Evolutionary conservation across 2,329 filamentous ascomycete genomes (phyloP).

Genomic region (Colletotrichum melonis): DNA sequence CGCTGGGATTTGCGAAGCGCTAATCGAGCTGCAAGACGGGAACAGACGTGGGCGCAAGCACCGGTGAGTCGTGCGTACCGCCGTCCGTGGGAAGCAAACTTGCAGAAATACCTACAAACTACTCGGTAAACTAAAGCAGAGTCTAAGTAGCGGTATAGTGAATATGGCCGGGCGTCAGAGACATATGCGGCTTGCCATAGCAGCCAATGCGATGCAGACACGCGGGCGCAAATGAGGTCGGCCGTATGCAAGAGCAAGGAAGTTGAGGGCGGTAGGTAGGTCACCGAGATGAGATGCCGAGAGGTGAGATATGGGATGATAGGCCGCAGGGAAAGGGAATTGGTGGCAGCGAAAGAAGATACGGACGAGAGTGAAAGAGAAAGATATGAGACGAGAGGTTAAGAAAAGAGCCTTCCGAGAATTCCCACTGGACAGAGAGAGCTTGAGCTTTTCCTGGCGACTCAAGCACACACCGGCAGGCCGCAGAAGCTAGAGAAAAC

Average conservation of each 20-base stretch:
- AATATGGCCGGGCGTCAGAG: slow-evolving; percentile 35
- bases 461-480: slow-evolving; percentile 36
- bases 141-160: slow-evolving; percentile 26
- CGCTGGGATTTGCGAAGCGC: slow-evolving; percentile 34
- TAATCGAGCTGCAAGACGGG: slow-evolving; percentile 27
- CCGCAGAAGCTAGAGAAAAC: neutral
- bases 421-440: neutral
- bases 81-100: slow-evolving; percentile 19
- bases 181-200: slow-evolving; percentile 38
- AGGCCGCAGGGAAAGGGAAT: neutral
- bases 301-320: slow-evolving; percentile 3
- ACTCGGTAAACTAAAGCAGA: slow-evolving; percentile 26
- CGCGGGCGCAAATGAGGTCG: slow-evolving; percentile 44
- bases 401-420: neutral
- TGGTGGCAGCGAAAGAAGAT: neutral
- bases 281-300: slow-evolving; percentile 21
- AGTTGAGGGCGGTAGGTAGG: slow-evolving; percentile 10
- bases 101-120: slow-evolving; percentile 13
- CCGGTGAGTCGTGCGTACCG: slow-evolving; percentile 18
- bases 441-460: slow-evolving; percentile 37
- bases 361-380: neutral
- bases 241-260: slow-evolving; percentile 26
- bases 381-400: neutral
- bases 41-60: slow-evolving; percentile 23
- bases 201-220: slow-evolving; percentile 60